A percentile compares a stretch with the other conserved stretches of the same genome.
Conservation (phyloP, 1,139 yeast species). For the Hyphopichia khmerensis region DNA sequence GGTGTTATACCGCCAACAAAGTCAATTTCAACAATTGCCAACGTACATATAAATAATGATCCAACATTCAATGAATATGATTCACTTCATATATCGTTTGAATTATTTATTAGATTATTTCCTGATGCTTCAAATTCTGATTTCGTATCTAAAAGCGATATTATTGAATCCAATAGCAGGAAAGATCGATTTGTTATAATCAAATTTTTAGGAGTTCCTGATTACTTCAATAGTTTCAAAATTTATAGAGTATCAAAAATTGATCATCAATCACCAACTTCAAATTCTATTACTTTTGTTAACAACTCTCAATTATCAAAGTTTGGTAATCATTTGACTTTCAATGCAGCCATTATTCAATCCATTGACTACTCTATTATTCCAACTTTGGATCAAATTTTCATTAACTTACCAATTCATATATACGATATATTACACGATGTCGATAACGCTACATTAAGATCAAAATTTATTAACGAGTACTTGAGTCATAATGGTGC, state of each 20-base stretch:
- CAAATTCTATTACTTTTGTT: slow-evolving; percentile 32
- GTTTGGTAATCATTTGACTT: slow-evolving; percentile 34
- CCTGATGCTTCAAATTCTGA: slow-evolving; percentile 17
- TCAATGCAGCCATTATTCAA: slow-evolving; percentile 32
- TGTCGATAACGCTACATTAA: slow-evolving; percentile 23
- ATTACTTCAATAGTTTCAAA: slow-evolving; percentile 32
- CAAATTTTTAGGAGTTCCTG: slow-evolving; percentile 47
- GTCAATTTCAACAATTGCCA: slow-evolving; percentile 26
- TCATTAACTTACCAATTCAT: slow-evolving; percentile 45
- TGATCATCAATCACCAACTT: slow-evolving; percentile 15
- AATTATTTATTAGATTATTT: slow-evolving; percentile 32
- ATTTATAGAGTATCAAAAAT: slow-evolving; percentile 37
- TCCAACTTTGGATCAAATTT: slow-evolving; percentile 30
- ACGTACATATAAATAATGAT: slow-evolving; percentile 33
- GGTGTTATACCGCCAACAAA: not conserved
- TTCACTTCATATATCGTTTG: slow-evolving; percentile 33
- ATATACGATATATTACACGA: slow-evolving; percentile 38
- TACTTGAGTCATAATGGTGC: slow-evolving; percentile 29
- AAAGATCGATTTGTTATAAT: slow-evolving; percentile 26
- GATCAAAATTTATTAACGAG: slow-evolving; percentile 25
- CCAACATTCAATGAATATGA: slow-evolving; percentile 26
- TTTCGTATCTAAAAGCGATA: not conserved
- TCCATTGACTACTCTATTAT: slow-evolving; percentile 25
- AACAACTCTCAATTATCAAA: slow-evolving; percentile 35
- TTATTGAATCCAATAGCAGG: slow-evolving; percentile 9